These are phyloP conservation scores for Imleria badia DNA, from an alignment of 768 basidiomycete genomes.

Conservation along the genomic window DNA sequence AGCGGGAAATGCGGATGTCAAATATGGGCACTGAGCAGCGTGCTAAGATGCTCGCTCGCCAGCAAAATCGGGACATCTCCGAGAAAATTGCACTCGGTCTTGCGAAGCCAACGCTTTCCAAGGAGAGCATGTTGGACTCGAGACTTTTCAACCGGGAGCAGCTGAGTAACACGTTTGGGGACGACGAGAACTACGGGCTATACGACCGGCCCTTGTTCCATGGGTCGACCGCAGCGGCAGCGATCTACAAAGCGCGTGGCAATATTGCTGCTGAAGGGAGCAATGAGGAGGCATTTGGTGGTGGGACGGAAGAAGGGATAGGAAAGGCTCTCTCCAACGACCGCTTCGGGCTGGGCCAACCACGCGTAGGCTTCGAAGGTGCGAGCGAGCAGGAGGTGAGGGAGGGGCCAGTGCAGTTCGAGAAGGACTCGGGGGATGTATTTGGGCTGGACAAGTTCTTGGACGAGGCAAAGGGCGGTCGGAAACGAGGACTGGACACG, in stretches of 20 bases:
- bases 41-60: slow-evolving; percentile 91
- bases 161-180: slow-evolving; percentile 75
- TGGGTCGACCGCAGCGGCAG: slow-evolving; percentile 94
- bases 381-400: slow-evolving; percentile 80
- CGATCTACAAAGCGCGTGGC: slow-evolving; percentile 97
- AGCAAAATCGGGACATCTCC: slow-evolving; percentile 98
- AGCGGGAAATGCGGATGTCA: slow-evolving; percentile 97
- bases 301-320: slow-evolving; percentile 95
- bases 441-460: slow-evolving; percentile 97
- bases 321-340: slow-evolving; percentile 89
- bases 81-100: slow-evolving; percentile 98
- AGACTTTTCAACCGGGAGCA: slow-evolving; percentile 97
- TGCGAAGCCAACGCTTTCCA: slow-evolving; percentile 93
- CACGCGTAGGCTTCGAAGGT: slow-evolving; percentile 87
- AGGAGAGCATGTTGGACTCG: slow-evolving; percentile 97
- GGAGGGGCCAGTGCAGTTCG: slow-evolving; percentile 97
- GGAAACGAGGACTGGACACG: slow-evolving; percentile 83
- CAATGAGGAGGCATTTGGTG: slow-evolving; percentile 90
- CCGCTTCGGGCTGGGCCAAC: slow-evolving; percentile 86
- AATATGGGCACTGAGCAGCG: slow-evolving; percentile 98
- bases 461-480: slow-evolving; percentile 95
- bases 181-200: slow-evolving; percentile 91
- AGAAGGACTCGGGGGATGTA: slow-evolving; percentile 96
- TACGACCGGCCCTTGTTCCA: slow-evolving; percentile 97
- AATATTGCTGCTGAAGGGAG: slow-evolving; percentile 68